Evolutionary conservation across 2,329 filamentous ascomycete species (phyloP), one percentile per base, ranked within the genome.

Genomic region (Plectosphaerella sp.): DNA sequence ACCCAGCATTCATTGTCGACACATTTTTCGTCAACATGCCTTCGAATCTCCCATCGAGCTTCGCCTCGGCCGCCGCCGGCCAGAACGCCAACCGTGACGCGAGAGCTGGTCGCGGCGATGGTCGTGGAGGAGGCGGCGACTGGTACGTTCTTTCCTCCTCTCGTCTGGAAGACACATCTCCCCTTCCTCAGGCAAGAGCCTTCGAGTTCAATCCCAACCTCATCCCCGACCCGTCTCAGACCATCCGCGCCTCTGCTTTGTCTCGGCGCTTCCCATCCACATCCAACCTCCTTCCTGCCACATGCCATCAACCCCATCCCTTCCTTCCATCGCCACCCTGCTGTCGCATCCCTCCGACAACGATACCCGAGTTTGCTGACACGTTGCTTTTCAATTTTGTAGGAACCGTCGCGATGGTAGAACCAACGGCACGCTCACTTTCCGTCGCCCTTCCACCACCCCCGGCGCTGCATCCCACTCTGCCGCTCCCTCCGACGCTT

Each of bases 21-120:
- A 20, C 12, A 35, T 28, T 43, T 16, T 22, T 7, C 35, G 25
- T 20, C 61, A 71, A 57, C 54, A 79, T 91, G 87, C 82, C 87
- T 75, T 83, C 85, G 68, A 86, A 88, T 75, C 81, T 91, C 70
- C 85, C 87, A 64, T 90, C 88, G 62, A 91, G 87, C 78, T 92
- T 92, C 74, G 88, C 88, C 68, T 91, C 88, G 67, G 88, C 88
- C 64, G 88, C 88, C 61, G 88, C 88, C 68, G 88, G 88, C 70
- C 87, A 89, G 70, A 85, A 79, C 63, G 74, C 77, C 67, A 84
- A 68, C 72, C 82, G 78, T 68, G 82, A 81, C 69, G 68, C 75
- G 62, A 79, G 78, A 73, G 72, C 71, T 72, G 82, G 77, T 67
- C 83, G 79, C 72, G 75, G 68, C 63, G 82, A 82, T 61, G 74